Percentiles rank a stretch among this genome's conserved stretches.
Evolutionary conservation across 108 stramenopile genomes (phyloP).

Genomic region (Nitzschia palea): DNA sequence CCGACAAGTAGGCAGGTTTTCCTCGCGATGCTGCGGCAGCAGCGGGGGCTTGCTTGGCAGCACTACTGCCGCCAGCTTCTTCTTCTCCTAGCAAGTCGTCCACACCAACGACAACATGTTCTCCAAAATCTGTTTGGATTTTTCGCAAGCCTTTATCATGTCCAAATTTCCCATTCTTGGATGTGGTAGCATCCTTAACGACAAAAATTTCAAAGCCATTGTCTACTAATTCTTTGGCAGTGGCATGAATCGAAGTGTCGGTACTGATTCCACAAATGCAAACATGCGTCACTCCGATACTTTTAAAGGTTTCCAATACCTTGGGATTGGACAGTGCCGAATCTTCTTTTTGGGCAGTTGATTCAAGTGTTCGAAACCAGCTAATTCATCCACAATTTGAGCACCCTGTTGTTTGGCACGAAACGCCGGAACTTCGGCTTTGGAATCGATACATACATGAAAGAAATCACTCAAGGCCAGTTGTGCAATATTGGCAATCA

Average conservation of each 20-base stretch:
- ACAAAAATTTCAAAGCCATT: conserved; percentile 24
- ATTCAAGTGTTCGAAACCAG: conserved; percentile 4
- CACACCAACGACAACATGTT: conserved; percentile 6
- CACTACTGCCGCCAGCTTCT: conserved; percentile 5
- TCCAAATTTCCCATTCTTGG: conserved; percentile 15
- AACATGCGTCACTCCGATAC: conserved; percentile 14
- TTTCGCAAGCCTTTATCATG: conserved; percentile 16
- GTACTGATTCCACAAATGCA: conserved; percentile 21
- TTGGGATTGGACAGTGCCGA: conserved; percentile 10
- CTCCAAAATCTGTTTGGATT: conserved; percentile 6
- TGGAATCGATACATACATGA: conserved; percentile 23
- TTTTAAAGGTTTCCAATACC: conserved; percentile 3
- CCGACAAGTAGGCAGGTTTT: conserved; percentile 4
- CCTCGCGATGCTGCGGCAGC: neutral
- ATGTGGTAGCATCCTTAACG: conserved; percentile 15
- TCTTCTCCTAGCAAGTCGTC: conserved; percentile 23
- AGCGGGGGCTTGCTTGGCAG: neutral
- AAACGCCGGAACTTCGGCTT: conserved; percentile 10
- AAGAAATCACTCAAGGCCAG: conserved; percentile 22
- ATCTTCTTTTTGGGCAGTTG: conserved; percentile 12
- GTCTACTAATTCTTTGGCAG: conserved; percentile 13
- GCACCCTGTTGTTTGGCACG: conserved; percentile 15
- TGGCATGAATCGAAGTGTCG: conserved; percentile 9
- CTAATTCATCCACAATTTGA: conserved; percentile 13
- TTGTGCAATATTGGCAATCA: conserved; percentile 16